Evolutionary conservation across 2,329 filamentous ascomycete species (phyloP).

Genomic region (Colletotrichum falcatum): DNA sequence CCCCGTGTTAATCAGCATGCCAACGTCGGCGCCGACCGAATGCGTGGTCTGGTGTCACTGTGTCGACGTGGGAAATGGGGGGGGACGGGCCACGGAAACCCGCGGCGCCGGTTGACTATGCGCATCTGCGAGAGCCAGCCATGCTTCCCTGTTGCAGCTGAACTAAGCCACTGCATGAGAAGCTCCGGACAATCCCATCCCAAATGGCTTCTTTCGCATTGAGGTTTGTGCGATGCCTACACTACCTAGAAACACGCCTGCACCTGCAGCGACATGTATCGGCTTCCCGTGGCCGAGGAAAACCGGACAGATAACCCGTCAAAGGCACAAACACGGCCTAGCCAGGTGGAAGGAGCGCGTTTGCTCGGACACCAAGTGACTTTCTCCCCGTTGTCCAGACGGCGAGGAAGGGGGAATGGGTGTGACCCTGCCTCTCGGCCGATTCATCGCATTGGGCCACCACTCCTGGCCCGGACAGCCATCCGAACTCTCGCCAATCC

Average conservation of each 20-base stretch:
- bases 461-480: neutral
- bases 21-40: too few relatives aligned
- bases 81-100: neutral
- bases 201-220: neutral
- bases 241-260: neutral
- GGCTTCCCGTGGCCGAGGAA: neutral
- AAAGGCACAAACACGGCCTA: neutral
- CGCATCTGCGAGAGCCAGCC: neutral
- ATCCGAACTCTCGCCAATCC: neutral
- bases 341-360: neutral
- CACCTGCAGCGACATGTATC: neutral
- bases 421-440: conserved; percentile 31
- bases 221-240: neutral
- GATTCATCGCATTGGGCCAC: conserved; percentile 23
- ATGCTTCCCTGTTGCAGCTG: neutral
- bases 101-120: neutral
- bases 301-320: neutral
- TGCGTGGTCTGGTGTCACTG: neutral
- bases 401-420: neutral
- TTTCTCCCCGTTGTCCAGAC: neutral
- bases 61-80: neutral
- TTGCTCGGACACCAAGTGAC: neutral
- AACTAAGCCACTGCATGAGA: neutral
- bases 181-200: neutral
- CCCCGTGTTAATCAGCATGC: neutral